Evolutionary conservation across 2,329 filamentous ascomycete genomes (phyloP).

Genomic region (Atkinsonella hypoxylon): DNA sequence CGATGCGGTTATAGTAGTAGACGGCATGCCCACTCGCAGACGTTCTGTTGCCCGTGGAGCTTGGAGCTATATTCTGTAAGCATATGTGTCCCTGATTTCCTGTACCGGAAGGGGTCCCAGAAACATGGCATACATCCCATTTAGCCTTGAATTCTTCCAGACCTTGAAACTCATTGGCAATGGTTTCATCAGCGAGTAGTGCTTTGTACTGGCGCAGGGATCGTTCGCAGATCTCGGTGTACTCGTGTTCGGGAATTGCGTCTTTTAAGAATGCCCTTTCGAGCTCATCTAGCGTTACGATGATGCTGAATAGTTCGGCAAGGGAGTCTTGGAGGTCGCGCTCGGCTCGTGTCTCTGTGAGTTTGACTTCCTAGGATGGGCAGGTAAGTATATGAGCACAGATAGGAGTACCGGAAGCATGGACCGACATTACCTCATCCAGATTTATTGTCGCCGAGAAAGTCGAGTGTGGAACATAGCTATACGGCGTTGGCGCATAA

Average conservation of each 20-base stretch:
- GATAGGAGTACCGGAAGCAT: neutral
- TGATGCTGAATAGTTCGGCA: slow-evolving; percentile 95
- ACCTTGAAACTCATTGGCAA: slow-evolving; percentile 78
- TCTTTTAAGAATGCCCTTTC: slow-evolving; percentile 97
- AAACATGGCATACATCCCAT: slow-evolving; percentile 60
- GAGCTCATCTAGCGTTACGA: slow-evolving; percentile 86
- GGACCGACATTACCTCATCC: slow-evolving; percentile 54
- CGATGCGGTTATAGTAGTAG: slow-evolving; percentile 56
- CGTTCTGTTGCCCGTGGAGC: slow-evolving; percentile 89
- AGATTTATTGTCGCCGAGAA: slow-evolving; percentile 85
- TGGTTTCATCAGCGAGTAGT: slow-evolving; percentile 78
- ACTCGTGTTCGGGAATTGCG: slow-evolving; percentile 80
- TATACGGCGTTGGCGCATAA: slow-evolving; percentile 83
- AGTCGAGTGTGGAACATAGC: slow-evolving; percentile 76
- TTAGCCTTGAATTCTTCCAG: slow-evolving; percentile 82
- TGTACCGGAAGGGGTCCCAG: neutral
- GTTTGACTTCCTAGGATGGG: slow-evolving; percentile 67
- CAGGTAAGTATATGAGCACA: neutral
- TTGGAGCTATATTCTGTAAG: slow-evolving; percentile 54
- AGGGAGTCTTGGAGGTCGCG: slow-evolving; percentile 91
- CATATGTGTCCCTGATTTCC: neutral
- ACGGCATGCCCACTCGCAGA: slow-evolving; percentile 82
- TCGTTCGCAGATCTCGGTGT: slow-evolving; percentile 91
- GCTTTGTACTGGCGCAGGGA: slow-evolving; percentile 95
- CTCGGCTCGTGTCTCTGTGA: slow-evolving; percentile 75